Base-by-base conservation (phyloP, 2,329 filamentous ascomycete genomes). In the Herpotrichia juniperi region DNA sequence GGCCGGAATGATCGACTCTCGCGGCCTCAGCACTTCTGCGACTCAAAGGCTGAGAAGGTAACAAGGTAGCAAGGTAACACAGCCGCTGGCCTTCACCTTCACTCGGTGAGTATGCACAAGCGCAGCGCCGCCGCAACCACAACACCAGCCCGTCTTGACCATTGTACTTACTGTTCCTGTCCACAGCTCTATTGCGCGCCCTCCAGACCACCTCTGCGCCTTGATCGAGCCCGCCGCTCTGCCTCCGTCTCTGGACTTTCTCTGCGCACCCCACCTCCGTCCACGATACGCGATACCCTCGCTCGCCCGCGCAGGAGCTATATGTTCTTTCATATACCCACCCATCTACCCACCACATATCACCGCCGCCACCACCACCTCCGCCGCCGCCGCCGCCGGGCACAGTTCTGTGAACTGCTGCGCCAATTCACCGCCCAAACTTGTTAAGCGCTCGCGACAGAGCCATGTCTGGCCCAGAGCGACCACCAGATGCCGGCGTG, bases 401-500 rank as follows among this genome's bases (percentile, higher is more conserved):
- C 46, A 42, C 46, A 44, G 16, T 49, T 53, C 43, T 19, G 21
- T 19, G 17, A 25, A 35, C 45, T 42, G 24, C 44, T n/a, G 14
- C 42, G n/a, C 19, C 11, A 37, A 17, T 16, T n/a, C 14, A 6
- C 21, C 16, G 3, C 16, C 22, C 24, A 19, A 48, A 22, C 24
- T 7, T 39, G 24, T n/a, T 43, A 39, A 24, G 24, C 39, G 28
- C 26, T 21, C 16, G 30, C 51, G 14, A 32, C 35, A 62, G n/a
- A 3, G 61, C 58, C 54, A 74, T 73, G 71, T 67, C 69, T 43
- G 63, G 62, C 43, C 57, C 64, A 10, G 70, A 71, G 32, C 50
- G 44, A 30, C 48, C 61, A 35, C 50, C 52, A 9, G 64, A 64
- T 30, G 56, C 57, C 26, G 48, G 53, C 30, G 66, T 63, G 25